phyloP scores from a whole-genome alignment of 495 filamentous ascomycete genomes.

The Corynascus novoguineensis region DNA sequence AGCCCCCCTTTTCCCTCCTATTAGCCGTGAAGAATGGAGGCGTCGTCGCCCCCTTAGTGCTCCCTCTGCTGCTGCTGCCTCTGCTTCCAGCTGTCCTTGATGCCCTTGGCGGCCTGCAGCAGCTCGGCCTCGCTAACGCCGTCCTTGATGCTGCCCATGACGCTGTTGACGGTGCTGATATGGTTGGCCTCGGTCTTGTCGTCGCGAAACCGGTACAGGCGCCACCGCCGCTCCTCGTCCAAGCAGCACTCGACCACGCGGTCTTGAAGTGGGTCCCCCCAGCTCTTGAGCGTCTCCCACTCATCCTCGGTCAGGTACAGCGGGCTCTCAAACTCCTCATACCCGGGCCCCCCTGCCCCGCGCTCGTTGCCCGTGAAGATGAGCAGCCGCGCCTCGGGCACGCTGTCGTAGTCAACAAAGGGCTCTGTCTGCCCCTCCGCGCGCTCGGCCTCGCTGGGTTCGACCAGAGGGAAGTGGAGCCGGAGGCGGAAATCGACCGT shows the following conservation, averaged over 20 bases:
- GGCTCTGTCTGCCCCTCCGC: conserved; percentile 53
- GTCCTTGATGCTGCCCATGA: conserved; percentile 78
- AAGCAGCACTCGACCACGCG: conserved; percentile 82
- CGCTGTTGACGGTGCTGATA: conserved; percentile 69
- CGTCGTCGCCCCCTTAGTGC: conserved; percentile 4
- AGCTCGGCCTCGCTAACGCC: conserved; percentile 54
- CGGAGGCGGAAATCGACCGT: conserved; percentile 82
- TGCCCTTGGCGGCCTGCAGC: conserved; percentile 53
- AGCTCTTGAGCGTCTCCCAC: conserved; percentile 74
- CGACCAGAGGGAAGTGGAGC: conserved; percentile 66
- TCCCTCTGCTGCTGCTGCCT: conserved; percentile 24
- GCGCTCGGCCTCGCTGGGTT: conserved; percentile 63
- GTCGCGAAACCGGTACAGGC: conserved; percentile 78
- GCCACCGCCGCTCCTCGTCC: conserved; percentile 68
- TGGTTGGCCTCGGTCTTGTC: conserved; percentile 92
- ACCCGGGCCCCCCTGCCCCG: conserved; percentile 46
- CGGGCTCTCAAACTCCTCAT: conserved; percentile 52
- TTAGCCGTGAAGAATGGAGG: not conserved
- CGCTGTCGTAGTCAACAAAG: conserved; percentile 51
- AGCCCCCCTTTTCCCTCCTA: too few relatives aligned
- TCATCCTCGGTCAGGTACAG: conserved; percentile 68
- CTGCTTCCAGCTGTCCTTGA: conserved; percentile 69
- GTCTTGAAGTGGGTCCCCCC: conserved; percentile 68
- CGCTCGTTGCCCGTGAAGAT: conserved; percentile 45
- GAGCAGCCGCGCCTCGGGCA: conserved; percentile 46